phyloP scores from a whole-genome alignment of 352 stramenopile genomes.

The Paralagenidium karlingii region DNA sequence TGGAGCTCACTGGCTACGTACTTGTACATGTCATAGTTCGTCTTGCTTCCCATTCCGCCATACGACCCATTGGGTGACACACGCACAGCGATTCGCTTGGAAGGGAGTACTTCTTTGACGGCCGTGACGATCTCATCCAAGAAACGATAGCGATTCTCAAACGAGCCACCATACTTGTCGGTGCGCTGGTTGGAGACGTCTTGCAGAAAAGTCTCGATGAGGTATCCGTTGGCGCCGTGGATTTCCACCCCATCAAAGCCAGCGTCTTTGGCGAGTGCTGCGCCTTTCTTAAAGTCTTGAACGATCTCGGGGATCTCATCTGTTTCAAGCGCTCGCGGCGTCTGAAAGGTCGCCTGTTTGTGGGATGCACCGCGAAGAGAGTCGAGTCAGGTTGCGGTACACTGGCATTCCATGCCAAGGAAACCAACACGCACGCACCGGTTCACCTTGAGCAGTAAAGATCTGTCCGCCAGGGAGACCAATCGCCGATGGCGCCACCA shows the following conservation, averaged over 20 bases:
- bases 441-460: no score
- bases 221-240: conserved; percentile 75
- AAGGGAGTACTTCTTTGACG: conserved; percentile 4
- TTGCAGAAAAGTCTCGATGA: conserved; percentile 73
- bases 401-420: no score
- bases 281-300: conserved; percentile 52
- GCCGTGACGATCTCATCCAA: conserved; percentile 39
- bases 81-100: conserved; percentile 5
- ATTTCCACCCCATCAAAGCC: conserved; percentile 88
- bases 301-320: conserved; percentile 64
- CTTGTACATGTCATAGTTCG: conserved; percentile 6
- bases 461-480: no score
- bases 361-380: no score
- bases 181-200: conserved; percentile 32
- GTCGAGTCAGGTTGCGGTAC: no score
- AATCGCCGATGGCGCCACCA: conserved; percentile 4
- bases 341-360: conserved; percentile 16
- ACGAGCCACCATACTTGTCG: conserved; percentile 51
- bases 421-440: no score
- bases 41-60: conserved; percentile 2
- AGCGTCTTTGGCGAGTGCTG: conserved; percentile 47
- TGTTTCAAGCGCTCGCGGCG: conserved; percentile 42
- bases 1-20: conserved; percentile 7
- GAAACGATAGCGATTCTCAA: conserved; percentile 53
- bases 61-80: conserved; percentile 2